These are phyloP conservation scores for Cyclotella sp. DNA, from an alignment of 108 stramenopile species.

Conservation along the genomic window DNA sequence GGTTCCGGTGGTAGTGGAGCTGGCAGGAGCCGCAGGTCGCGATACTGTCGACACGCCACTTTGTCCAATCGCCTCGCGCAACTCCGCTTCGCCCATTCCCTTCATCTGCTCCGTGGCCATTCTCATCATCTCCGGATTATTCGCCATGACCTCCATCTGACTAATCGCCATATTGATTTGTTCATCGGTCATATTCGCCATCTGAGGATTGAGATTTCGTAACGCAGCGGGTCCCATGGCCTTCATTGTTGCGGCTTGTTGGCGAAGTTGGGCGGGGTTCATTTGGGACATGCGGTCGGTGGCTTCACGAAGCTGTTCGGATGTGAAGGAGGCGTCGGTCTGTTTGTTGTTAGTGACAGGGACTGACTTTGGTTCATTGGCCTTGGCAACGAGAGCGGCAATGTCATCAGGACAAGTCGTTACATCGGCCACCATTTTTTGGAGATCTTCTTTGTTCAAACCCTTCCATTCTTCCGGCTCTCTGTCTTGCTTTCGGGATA, in stretches of 20 bases:
- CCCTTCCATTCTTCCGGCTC: slow-evolving; percentile 45
- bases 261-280: slow-evolving; percentile 70
- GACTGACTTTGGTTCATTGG: slow-evolving; percentile 30
- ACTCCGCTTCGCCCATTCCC: slow-evolving; percentile 16
- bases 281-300: slow-evolving; percentile 68
- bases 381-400: slow-evolving; percentile 48
- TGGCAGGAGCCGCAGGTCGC: neutral
- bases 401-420: slow-evolving; percentile 44
- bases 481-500: slow-evolving; percentile 7
- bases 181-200: slow-evolving; percentile 71
- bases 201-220: slow-evolving; percentile 72
- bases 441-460: slow-evolving; percentile 63
- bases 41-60: neutral
- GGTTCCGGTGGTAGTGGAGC: neutral
- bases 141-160: slow-evolving; percentile 70
- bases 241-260: slow-evolving; percentile 78
- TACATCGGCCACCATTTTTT: slow-evolving; percentile 27
- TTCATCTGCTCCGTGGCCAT: slow-evolving; percentile 67
- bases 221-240: slow-evolving; percentile 63
- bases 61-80: slow-evolving; percentile 1
- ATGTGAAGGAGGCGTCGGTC: slow-evolving; percentile 5
- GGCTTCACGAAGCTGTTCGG: slow-evolving; percentile 34
- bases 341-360: slow-evolving; percentile 26
- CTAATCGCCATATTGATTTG: slow-evolving; percentile 63
- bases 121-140: slow-evolving; percentile 70